Conservation (phyloP, 495 filamentous ascomycete species). For the Aspergillus cristatus region DNA sequence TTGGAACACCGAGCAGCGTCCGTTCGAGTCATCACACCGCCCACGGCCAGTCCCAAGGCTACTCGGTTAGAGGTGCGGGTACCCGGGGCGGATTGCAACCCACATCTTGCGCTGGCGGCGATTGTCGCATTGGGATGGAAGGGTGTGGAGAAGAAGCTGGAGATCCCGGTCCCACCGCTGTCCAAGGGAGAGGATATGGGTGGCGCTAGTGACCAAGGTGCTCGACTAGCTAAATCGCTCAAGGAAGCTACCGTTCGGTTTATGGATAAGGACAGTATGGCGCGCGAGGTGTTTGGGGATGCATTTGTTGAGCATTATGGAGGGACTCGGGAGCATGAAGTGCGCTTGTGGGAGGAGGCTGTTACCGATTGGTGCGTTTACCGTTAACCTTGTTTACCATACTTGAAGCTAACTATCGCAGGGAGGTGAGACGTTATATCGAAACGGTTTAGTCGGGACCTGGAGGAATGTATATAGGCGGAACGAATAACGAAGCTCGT, state of each 20-base stretch:
- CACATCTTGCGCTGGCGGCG: conserved; percentile 78
- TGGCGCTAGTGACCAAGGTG: conserved; percentile 45
- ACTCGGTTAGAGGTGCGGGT: conserved; percentile 90
- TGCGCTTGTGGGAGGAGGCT: conserved; percentile 85
- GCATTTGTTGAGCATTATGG: conserved; percentile 94
- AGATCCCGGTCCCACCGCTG: conserved; percentile 72
- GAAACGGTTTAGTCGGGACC: conserved; percentile 29
- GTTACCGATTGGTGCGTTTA: conserved; percentile 79
- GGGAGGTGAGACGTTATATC: conserved; percentile 44
- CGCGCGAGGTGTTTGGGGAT: conserved; percentile 85
- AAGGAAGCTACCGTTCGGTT: conserved; percentile 75
- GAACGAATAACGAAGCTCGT: background rate
- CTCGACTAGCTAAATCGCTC: conserved; percentile 68
- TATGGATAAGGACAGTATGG: conserved; percentile 64
- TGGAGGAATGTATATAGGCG: background rate
- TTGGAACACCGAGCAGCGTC: conserved; percentile 90
- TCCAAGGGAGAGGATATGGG: conserved; percentile 74
- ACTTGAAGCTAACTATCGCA: conserved; percentile 6
- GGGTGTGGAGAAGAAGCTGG: conserved; percentile 81
- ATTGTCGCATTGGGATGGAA: conserved; percentile 81
- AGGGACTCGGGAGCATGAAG: conserved; percentile 87
- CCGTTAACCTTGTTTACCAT: background rate
- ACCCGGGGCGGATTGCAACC: conserved; percentile 83
- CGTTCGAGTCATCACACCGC: conserved; percentile 80
- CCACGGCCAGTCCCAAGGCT: conserved; percentile 68